A percentile compares a stretch with the other conserved stretches of the same genome.
Conservation (phyloP, 106 monocot genomes). For the Dioscorea alata region DNA sequence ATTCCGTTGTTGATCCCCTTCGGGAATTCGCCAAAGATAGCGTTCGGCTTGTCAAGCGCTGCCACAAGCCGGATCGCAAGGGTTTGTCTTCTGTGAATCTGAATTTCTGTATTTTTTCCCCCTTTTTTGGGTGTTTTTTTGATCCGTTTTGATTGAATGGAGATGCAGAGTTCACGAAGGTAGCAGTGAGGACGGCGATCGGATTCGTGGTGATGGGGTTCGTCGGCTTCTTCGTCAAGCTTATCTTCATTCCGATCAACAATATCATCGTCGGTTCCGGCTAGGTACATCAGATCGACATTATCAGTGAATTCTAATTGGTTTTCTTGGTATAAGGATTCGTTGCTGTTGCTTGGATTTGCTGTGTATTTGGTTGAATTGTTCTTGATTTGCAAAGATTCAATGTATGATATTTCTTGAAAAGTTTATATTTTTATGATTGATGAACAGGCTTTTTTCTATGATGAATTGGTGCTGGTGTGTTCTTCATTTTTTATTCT, state of each 20-base stretch:
- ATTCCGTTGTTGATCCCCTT: constrained; percentile 40
- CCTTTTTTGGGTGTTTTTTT: no score
- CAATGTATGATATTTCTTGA: no score
- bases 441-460: no score
- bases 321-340: no score
- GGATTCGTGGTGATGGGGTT: constrained; percentile 75
- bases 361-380: no score
- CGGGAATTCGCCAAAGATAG: constrained; percentile 55
- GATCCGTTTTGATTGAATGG: not conserved
- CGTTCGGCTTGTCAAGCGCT: constrained; percentile 47
- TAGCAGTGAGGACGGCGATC: constrained; percentile 59
- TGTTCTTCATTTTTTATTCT: no score
- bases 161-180: constrained; percentile 49
- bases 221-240: constrained; percentile 70
- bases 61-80: constrained; percentile 71
- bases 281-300: constrained; percentile 19
- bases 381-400: no score
- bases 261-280: constrained; percentile 64
- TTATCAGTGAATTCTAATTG: no score
- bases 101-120: not conserved
- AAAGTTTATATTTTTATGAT: no score
- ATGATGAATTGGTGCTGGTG: no score
- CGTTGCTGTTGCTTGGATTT: no score
- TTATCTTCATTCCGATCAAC: constrained; percentile 72
- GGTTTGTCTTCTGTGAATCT: constrained; percentile 12